Evolutionary conservation across 495 filamentous ascomycete species (phyloP), one percentile per base, ranked within the genome.

Genomic region (Neurospora sp.): DNA sequence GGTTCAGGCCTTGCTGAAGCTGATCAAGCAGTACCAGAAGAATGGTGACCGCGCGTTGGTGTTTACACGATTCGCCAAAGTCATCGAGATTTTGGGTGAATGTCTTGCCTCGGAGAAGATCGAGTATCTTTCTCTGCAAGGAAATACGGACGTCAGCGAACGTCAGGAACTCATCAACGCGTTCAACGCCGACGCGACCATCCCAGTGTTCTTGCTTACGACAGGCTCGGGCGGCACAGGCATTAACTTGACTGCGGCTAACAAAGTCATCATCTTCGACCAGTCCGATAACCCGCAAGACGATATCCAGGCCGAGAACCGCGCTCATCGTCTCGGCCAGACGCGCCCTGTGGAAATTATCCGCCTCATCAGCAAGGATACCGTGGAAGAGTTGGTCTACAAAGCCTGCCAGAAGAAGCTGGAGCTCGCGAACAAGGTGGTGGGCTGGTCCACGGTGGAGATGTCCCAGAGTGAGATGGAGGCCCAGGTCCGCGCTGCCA

Each of bases 231-330:
- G 96, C 24, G 96, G 96, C 42, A 93, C 94, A 4, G 96, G 96
- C 19, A 97, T 99, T 83, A 99, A 99, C 82, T 81, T 99, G 39
- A 93, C 93, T 15, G 92, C 90, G 54, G 96, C 96, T 4, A 98
- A 98, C 83, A 98, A 97, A 84, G 94, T 99, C 74, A 89, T 99
- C 80, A 95, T 99, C 78, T 98, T 98, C 78, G 96, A 99, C 81
- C 92, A 92, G 70, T 91, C 88, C 38, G 98, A 98, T 82, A 99
- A 99, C 77, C 96, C 96, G 0, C 96, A 99, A 80, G 94, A 98
- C 72, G 96, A 99, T 78, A 87, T 96, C 1, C 96, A 99, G 80
- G 96, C 96, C 0, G 94, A 97, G 82, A 98, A 99, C 79, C 92
- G 96, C 24, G 96, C 96, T 1, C 96, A 99, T 83, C 90, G 96